Evolutionary conservation across 2,329 filamentous ascomycete genomes (phyloP), one percentile per base, ranked within the genome.

Genomic region (Fusarium nodosum): DNA sequence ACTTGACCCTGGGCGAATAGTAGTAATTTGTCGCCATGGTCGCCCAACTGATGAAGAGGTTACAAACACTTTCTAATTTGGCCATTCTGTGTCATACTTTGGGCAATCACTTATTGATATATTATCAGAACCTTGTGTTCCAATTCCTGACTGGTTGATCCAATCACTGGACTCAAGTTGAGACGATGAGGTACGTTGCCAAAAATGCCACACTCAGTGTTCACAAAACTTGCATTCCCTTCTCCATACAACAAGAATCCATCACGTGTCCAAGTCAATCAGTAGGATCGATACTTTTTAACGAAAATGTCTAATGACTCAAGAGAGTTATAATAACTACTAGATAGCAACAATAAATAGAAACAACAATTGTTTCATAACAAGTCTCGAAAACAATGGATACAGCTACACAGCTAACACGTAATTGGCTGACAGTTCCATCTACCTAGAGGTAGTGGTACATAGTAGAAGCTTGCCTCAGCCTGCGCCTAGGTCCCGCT

Each of bases 401-500:
- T 28, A 18, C 33, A 51, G 34, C 31, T 33, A 48, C 46, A 59
- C 41, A 54, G 39, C 38, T 16, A 30, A 26, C 7, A 51, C 34
- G 7, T 53, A 57, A 44, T 46, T 47, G 47, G 34, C 41, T 31
- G 38, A 53, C 33, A 24, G 56, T 38, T 34, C 28, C 57, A 54
- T 36, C 28, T 11, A 41, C 11, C 10, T 31, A 31, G 50, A 45
- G 11, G 5, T 33, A 33, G 55, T 60, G 41, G 44, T 38, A 39
- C n/a, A 4, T 22, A 22, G 22, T 22, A 57, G 57, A 26, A 74
- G 72, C 71, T 74, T 56, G 64, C 51, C 52, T 72, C 62, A 73
- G 72, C 60, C 60, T 56, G 39, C 15, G 20, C n/a, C 24, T 56
- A 57, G 31, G 58, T 71, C 52, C 67, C 67, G 59, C 67, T 65